These are phyloP conservation scores for Limnanthes douglasii DNA, from an alignment of 345 rosid genomes.

Conservation along the genomic window DNA sequence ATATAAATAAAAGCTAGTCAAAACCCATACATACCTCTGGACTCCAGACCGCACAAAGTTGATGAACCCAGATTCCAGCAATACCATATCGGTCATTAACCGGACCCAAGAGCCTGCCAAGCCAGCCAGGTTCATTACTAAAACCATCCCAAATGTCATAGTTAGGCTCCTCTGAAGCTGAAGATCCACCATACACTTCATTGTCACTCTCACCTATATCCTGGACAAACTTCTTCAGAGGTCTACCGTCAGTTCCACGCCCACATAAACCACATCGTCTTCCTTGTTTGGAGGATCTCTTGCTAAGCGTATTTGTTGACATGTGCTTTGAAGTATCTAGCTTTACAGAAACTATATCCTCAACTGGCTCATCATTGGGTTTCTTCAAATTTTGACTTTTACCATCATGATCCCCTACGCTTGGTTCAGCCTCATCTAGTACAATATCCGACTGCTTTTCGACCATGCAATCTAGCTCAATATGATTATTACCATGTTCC, in stretches of 20 bases:
- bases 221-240: slow-evolving; percentile 57
- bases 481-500: slow-evolving; percentile 10
- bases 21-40: slow-evolving; percentile 62
- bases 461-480: no score
- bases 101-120: slow-evolving; percentile 90
- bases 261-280: slow-evolving; percentile 94
- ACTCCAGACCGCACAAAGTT: slow-evolving; percentile 97
- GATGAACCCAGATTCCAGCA: slow-evolving; percentile 99
- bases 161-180: slow-evolving; percentile 73
- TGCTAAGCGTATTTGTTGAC: slow-evolving; percentile 16
- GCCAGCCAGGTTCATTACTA: slow-evolving; percentile 91
- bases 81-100: slow-evolving; percentile 90
- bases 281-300: slow-evolving; percentile 52
- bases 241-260: slow-evolving; percentile 89
- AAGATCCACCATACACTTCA: slow-evolving; percentile 66
- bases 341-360: slow-evolving; percentile 14
- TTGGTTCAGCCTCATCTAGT: slow-evolving; percentile 19
- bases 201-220: slow-evolving; percentile 63
- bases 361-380: slow-evolving; percentile 24
- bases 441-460: no score
- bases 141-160: slow-evolving; percentile 95
- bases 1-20: slow-evolving; percentile 4
- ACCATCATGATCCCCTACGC: slow-evolving; percentile 11
- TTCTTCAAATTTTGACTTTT: slow-evolving; percentile 16
- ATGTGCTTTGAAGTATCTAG: slow-evolving; percentile 15